These are phyloP conservation scores for Zangia roseola DNA, from an alignment of 768 basidiomycete species.

Conservation along the genomic window DNA sequence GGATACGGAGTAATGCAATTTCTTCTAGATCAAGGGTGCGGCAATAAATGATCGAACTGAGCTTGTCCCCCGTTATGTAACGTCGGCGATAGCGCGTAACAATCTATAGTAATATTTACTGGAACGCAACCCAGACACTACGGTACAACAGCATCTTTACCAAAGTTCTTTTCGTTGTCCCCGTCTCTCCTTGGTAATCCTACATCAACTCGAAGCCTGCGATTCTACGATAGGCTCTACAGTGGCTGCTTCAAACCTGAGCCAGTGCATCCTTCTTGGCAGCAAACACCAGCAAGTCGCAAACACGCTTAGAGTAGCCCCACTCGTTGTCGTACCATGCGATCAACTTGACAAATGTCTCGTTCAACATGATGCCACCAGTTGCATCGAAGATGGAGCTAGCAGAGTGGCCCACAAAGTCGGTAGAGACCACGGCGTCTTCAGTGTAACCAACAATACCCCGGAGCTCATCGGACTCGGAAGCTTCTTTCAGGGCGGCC, in stretches of 20 bases:
- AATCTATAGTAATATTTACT: conserved; percentile 11
- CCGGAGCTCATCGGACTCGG: conserved; percentile 59
- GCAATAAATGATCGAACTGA: no score
- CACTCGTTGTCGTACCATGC: conserved; percentile 95
- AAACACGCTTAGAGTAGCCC: conserved; percentile 92
- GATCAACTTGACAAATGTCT: conserved; percentile 94
- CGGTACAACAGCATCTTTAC: conserved; percentile 13
- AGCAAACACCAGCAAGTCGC: conserved; percentile 81
- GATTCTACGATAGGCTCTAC: not conserved
- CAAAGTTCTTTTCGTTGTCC: conserved; percentile 5
- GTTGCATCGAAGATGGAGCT: conserved; percentile 93
- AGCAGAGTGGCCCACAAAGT: conserved; percentile 76
- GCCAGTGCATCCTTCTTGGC: conserved; percentile 65
- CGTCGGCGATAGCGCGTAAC: not conserved
- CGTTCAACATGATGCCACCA: conserved; percentile 91
- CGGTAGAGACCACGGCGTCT: conserved; percentile 89
- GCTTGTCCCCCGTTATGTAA: no score
- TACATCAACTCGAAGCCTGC: conserved; percentile 12
- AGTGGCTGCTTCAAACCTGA: conserved; percentile 10
- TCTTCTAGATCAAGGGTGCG: no score
- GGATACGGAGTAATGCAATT: no score
- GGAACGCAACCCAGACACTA: not conserved
- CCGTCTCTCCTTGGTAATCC: conserved; percentile 6
- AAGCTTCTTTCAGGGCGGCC: conserved; percentile 73
- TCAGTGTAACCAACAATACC: conserved; percentile 90